Base-by-base conservation (phyloP, 2,329 filamentous ascomycete species). In the Ascochyta viciae-villosae region DNA sequence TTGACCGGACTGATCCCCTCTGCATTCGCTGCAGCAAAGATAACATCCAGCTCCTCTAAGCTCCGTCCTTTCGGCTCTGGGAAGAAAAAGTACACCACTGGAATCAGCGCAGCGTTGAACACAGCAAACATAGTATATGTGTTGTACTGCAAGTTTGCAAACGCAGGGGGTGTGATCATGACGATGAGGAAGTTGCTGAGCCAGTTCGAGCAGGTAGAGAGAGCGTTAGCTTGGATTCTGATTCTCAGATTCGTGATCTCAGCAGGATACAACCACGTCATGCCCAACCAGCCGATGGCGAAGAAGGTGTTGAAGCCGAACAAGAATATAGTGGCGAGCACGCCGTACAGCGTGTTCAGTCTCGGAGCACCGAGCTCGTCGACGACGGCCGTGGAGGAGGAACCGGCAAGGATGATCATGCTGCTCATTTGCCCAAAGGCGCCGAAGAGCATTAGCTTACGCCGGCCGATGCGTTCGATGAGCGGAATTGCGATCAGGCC, bases 231-330 rank as follows among this genome's bases (percentile, higher is more conserved):
- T 55, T 91, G 89, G 24, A 92, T 90, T 70, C 92, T 90, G 77
- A 96, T 94, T 59, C 89, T 90, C 50, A 96, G 85, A 49, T 91
- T 91, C 83, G 89, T 96, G 76, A 95, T 89, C 81, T 96, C 92
- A 71, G 91, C 92, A 67, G 72, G 74, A 46, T 74, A 75, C 6
- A 74, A 47, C 72, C 71, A 95, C 89, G 71, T 96, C 85, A 68
- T 82, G 75, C 85, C 83, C 80, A 67, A 82, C 92, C 91, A 96
- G 62, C 91, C 96, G 62, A 86, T 86, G 57, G 91, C 92, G 74
- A 96, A 96, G 83, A 89, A 95, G 82, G 90, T 91, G 82, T 96
- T 93, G 83, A 92, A 95, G 79, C 96, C 89, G 79, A 89, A 89
- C 73, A 96, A 92, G 80, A 96, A 94, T 57, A 96, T 91, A 82